Conservation (phyloP, 164 flowering plant genomes). For the Magnolia sinica region DNA sequence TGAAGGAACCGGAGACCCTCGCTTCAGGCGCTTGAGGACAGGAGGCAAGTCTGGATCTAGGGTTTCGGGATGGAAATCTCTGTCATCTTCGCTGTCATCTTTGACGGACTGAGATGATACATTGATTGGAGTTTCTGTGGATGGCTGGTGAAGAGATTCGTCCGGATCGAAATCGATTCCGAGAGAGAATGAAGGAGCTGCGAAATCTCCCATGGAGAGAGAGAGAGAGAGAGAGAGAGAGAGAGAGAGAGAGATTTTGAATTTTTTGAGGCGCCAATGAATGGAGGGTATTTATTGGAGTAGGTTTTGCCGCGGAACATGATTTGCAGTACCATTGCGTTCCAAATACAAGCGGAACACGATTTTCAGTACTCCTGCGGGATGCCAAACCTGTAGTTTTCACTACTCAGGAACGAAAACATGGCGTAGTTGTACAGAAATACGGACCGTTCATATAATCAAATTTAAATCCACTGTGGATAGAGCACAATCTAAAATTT, state of each 20-base stretch:
- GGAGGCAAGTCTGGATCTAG: conserved; percentile 36
- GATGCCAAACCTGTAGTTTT: too few relatives aligned
- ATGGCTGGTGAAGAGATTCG: conserved; percentile 4
- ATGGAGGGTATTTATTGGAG: not conserved
- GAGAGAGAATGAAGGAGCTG: conserved; percentile 78
- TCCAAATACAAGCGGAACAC: too few relatives aligned
- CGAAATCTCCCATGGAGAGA: conserved; percentile 44
- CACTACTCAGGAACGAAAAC: too few relatives aligned
- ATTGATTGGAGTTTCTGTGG: conserved; percentile 16
- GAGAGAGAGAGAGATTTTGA: conserved; percentile 1
- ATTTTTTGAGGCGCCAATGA: not conserved
- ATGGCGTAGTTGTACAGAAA: too few relatives aligned
- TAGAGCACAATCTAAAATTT: too few relatives aligned
- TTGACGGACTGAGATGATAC: conserved; percentile 11
- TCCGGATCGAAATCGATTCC: conserved; percentile 68
- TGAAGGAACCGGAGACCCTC: conserved; percentile 21
- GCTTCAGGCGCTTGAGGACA: conserved; percentile 45
- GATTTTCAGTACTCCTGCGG: too few relatives aligned
- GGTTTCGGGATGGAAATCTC: conserved; percentile 20
- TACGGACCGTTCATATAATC: too few relatives aligned
- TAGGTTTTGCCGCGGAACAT: not conserved
- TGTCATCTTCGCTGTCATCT: conserved; percentile 19
- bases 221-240: conserved; percentile 2
- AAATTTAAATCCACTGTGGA: too few relatives aligned
- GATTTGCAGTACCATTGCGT: too few relatives aligned